Percentiles rank a stretch among this genome's conserved stretches.
Evolutionary conservation across 192 early-diverging fungal species (phyloP).

Genomic region (Diversispora epigaea): DNA sequence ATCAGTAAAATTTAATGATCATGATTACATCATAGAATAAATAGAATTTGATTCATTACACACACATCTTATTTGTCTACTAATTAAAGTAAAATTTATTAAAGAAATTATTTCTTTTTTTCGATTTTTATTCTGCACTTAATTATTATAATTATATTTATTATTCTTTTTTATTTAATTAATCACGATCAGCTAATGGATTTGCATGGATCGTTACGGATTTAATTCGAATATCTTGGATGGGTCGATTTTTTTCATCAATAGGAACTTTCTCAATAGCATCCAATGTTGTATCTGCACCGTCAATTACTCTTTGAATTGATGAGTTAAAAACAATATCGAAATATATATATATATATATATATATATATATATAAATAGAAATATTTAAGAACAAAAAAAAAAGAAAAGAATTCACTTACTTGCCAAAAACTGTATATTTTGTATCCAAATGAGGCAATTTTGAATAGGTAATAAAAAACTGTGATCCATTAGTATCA

Average conservation of each 20-base stretch:
- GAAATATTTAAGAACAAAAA: neutral
- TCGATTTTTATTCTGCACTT: too few relatives aligned
- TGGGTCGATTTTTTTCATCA: conserved; percentile 77
- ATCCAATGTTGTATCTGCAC: conserved; percentile 76
- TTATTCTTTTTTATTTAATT: conserved; percentile 16
- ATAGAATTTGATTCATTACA: too few relatives aligned
- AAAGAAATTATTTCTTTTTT: too few relatives aligned
- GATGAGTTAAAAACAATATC: too few relatives aligned
- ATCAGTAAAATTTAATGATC: too few relatives aligned
- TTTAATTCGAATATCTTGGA: conserved; percentile 73
- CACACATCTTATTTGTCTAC: too few relatives aligned
- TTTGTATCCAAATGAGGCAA: conserved; percentile 88
- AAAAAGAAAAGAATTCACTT: conserved; percentile 31
- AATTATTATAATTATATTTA: too few relatives aligned
- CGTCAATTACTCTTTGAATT: conserved; percentile 86
- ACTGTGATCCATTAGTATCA: conserved; percentile 86
- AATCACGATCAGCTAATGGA: conserved; percentile 74
- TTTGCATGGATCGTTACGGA: conserved; percentile 91
- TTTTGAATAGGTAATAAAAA: conserved; percentile 88
- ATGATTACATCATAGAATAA: too few relatives aligned
- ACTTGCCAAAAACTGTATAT: conserved; percentile 89
- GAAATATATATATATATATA: too few relatives aligned
- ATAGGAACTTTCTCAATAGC: conserved; percentile 85
- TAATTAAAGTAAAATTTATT: too few relatives aligned
- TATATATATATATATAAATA: neutral